These are phyloP conservation scores for Metschnikowia chrysomelidarum DNA, from an alignment of 805 yeast genomes.

Conservation along the genomic window DNA sequence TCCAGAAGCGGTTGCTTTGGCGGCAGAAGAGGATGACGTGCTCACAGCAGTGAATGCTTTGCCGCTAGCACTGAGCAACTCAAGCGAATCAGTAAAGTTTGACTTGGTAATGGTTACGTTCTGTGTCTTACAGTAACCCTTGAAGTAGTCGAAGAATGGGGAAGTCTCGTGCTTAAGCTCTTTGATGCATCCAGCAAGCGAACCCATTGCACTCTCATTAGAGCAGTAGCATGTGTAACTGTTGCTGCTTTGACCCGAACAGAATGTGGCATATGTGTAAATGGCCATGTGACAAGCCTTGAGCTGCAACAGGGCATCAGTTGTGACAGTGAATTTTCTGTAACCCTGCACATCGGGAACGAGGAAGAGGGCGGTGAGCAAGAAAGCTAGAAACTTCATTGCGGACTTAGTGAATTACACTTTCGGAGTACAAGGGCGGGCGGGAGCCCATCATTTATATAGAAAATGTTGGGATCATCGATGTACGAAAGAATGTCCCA, in stretches of 20 bases:
- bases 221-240: conserved; percentile 6
- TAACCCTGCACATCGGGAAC: conserved; percentile 3
- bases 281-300: conserved; percentile 6
- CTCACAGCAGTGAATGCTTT: conserved; percentile 14
- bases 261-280: conserved; percentile 4
- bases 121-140: conserved; percentile 1
- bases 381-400: conserved; percentile 3
- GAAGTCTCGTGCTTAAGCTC: background rate
- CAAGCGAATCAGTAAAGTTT: conserved; percentile 2
- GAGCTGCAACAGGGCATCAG: conserved; percentile 1
- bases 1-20: no score
- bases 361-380: conserved; percentile 1
- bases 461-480: no score
- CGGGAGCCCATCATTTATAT: no score
- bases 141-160: conserved; percentile 1
- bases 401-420: background rate
- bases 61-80: conserved; percentile 2
- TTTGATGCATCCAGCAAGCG: conserved; percentile 7
- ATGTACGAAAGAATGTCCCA: background rate
- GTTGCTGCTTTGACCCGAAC: conserved; percentile 1
- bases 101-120: background rate
- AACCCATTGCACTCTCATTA: conserved; percentile 10
- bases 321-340: conserved; percentile 4
- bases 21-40: conserved; percentile 18
- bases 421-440: no score